phyloP scores from a whole-genome alignment of 306 rosid species.

The Sicyos baderoa region DNA sequence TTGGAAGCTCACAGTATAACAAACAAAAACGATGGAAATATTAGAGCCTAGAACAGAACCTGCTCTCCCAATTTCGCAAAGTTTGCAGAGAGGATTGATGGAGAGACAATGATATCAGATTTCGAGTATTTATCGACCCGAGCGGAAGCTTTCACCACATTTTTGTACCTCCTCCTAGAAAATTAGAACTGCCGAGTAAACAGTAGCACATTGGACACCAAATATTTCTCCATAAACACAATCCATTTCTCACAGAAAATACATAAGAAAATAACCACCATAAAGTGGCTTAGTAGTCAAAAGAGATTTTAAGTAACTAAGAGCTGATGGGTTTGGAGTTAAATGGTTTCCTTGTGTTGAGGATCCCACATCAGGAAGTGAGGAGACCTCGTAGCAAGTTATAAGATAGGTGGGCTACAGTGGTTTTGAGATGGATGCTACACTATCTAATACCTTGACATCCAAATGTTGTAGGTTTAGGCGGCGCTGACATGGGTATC shows the following conservation, averaged over 20 bases:
- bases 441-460: too few species aligned
- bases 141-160: slow-evolving; percentile 73
- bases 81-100: slow-evolving; percentile 95
- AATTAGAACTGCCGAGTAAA: slow-evolving; percentile 11
- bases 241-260: background rate
- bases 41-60: slow-evolving; percentile 35
- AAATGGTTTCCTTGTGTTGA: too few species aligned
- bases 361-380: too few species aligned
- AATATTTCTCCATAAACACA: background rate
- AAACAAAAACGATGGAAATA: slow-evolving; percentile 18
- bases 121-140: slow-evolving; percentile 89
- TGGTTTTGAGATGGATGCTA: too few species aligned
- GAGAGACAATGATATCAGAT: slow-evolving; percentile 78
- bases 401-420: too few species aligned
- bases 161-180: slow-evolving; percentile 53
- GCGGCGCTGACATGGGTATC: too few species aligned
- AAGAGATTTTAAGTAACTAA: too few species aligned
- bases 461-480: too few species aligned
- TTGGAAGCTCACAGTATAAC: background rate
- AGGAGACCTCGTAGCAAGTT: too few species aligned
- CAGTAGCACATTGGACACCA: slow-evolving; percentile 19
- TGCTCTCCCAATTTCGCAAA: slow-evolving; percentile 93
- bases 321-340: too few species aligned
- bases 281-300: background rate
- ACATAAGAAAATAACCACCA: background rate